Evolutionary conservation across 164 flowering plant genomes (phyloP).

Genomic region (Saururus chinensis): DNA sequence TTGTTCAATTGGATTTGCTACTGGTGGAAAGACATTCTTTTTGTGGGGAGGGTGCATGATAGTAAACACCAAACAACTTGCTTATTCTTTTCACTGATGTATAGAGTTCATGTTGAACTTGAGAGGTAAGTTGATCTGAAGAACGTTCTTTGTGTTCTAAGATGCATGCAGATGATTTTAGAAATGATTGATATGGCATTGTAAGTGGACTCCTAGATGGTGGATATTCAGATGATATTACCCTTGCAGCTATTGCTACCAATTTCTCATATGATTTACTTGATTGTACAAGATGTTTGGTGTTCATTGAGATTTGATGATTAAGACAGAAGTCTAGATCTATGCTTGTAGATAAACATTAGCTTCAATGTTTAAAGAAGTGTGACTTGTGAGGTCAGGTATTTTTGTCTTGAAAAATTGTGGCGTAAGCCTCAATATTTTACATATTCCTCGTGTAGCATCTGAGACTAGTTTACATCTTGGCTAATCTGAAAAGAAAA

Average conservation of each 20-base stretch:
- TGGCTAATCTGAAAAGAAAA: no score
- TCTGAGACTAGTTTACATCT: no score
- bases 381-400: no score
- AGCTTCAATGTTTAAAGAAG: no score
- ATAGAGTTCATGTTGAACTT: neutral
- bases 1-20: constrained; percentile 99
- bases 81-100: constrained; percentile 1
- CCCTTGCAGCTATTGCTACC: constrained; percentile 95
- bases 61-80: constrained; percentile 23
- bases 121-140: neutral
- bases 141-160: constrained; percentile 19
- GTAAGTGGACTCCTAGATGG: constrained; percentile 77
- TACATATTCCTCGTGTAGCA: no score
- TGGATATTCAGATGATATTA: constrained; percentile 99
- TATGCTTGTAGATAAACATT: no score
- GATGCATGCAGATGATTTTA: constrained; percentile 99
- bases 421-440: no score
- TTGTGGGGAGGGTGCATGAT: constrained; percentile 99
- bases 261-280: no score
- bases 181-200: constrained; percentile 64
- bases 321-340: neutral
- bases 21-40: constrained; percentile 95
- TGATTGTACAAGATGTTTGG: neutral
- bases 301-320: neutral
- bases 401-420: no score